phyloP scores from a whole-genome alignment of 176 grass and related monocot species.

The Metroxylon sagu region DNA sequence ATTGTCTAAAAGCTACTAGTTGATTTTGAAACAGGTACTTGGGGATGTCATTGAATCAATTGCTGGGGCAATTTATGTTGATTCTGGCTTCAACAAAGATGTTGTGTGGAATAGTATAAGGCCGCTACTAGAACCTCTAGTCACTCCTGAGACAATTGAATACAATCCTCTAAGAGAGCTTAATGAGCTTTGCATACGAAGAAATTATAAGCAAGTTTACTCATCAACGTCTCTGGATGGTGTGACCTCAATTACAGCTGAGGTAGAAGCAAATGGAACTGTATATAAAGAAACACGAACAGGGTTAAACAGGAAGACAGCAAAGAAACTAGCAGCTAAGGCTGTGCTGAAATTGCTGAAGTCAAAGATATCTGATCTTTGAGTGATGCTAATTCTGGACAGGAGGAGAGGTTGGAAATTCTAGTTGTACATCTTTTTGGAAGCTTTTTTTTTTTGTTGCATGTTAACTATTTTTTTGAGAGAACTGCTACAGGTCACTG shows the following conservation, averaged over 20 bases:
- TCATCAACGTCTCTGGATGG: conserved; percentile 3
- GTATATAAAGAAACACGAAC: conserved; percentile 20
- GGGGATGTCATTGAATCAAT: conserved; percentile 70
- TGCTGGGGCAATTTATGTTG: conserved; percentile 64
- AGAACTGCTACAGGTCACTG: no score
- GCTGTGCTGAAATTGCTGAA: conserved; percentile 35
- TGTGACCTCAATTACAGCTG: conserved; percentile 23
- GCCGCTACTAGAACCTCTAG: conserved; percentile 53
- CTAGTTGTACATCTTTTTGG: no score
- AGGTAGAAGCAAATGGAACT: conserved; percentile 24
- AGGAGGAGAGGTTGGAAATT: no score
- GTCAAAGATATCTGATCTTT: not conserved
- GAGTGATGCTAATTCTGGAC: no score
- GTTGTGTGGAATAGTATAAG: conserved; percentile 56
- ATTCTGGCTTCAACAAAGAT: conserved; percentile 33
- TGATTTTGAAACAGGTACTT: conserved; percentile 35
- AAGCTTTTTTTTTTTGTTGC: no score
- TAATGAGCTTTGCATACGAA: conserved; percentile 30
- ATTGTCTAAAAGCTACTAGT: not conserved
- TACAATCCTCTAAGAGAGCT: conserved; percentile 48
- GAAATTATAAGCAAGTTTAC: conserved; percentile 12
- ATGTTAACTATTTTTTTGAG: no score
- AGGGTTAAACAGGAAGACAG: conserved; percentile 20
- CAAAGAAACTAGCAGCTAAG: conserved; percentile 44
- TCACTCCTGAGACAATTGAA: conserved; percentile 41